These are phyloP conservation scores for Betula pendula DNA, from an alignment of 306 rosid species.

Conservation along the genomic window DNA sequence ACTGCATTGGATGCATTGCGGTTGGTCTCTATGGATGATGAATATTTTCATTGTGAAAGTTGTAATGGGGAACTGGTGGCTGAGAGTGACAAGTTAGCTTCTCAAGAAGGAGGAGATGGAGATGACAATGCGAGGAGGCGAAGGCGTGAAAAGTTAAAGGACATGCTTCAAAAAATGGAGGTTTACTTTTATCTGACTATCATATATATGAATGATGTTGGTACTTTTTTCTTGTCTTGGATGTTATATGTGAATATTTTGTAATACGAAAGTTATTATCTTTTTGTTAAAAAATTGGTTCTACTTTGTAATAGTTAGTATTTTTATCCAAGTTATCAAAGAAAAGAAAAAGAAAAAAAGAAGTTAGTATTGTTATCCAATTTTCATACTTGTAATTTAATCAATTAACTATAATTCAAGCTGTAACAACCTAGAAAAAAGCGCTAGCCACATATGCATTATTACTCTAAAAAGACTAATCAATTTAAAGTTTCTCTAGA, in stretches of 20 bases:
- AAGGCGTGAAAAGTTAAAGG: conserved; percentile 79
- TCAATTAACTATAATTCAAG: too few species aligned
- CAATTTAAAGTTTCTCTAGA: too few species aligned
- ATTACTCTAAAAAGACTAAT: too few species aligned
- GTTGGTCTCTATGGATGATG: conserved; percentile 82
- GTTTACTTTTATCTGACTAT: conserved; percentile 35
- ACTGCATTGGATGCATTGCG: conserved; percentile 90
- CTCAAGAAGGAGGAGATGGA: conserved; percentile 85
- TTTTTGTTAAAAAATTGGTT: conserved; percentile 16
- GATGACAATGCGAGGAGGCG: conserved; percentile 85
- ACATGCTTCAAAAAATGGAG: conserved; percentile 91
- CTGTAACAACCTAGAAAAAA: too few species aligned
- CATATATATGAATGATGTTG: neutral
- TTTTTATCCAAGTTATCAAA: conserved; percentile 9
- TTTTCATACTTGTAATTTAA: too few species aligned
- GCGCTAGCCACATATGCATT: too few species aligned
- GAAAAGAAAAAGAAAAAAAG: too few species aligned
- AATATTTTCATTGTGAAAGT: conserved; percentile 84
- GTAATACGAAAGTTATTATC: neutral
- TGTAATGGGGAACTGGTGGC: conserved; percentile 87
- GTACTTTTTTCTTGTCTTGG: conserved; percentile 16
- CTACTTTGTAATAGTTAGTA: conserved; percentile 13
- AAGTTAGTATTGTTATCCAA: too few species aligned
- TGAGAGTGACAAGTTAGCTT: conserved; percentile 88
- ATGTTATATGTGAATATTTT: neutral